Conservation (phyloP, 768 basidiomycete genomes). For the Serendipita sp. region DNA sequence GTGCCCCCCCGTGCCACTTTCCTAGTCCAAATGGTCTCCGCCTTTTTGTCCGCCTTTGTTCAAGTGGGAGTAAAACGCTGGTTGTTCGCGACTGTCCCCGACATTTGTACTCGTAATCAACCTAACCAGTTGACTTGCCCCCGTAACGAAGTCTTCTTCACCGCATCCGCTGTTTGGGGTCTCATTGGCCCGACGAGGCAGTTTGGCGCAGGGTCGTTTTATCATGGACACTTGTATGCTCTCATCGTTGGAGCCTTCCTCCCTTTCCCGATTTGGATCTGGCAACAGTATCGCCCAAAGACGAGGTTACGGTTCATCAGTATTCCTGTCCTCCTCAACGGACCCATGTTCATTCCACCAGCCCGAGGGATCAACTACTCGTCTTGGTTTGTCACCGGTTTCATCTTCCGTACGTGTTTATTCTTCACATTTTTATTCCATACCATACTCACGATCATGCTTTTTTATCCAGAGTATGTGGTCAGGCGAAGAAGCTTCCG, state of each 20-base stretch:
- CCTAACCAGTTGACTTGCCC: slow-evolving; percentile 25
- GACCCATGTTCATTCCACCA: slow-evolving; percentile 26
- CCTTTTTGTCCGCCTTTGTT: slow-evolving; percentile 20
- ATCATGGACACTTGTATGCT: slow-evolving; percentile 25
- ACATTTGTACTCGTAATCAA: slow-evolving; percentile 23
- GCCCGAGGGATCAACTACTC: slow-evolving; percentile 28
- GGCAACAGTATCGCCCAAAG: slow-evolving; percentile 20
- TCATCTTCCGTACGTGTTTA: slow-evolving; percentile 26
- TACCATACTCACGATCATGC: not conserved
- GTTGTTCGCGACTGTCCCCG: slow-evolving; percentile 21
- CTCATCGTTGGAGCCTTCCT: slow-evolving; percentile 23
- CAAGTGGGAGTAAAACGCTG: slow-evolving; percentile 25
- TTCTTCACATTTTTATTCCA: not conserved
- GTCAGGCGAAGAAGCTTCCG: slow-evolving; percentile 25
- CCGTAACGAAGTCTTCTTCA: slow-evolving; percentile 21
- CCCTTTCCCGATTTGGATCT: slow-evolving; percentile 26
- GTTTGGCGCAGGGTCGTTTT: slow-evolving; percentile 23
- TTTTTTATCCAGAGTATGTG: slow-evolving; percentile 21
- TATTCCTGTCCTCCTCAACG: slow-evolving; percentile 27
- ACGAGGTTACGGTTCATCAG: slow-evolving; percentile 23
- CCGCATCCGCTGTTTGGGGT: slow-evolving; percentile 29
- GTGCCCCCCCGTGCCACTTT: slow-evolving; percentile 29
- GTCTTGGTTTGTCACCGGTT: slow-evolving; percentile 25
- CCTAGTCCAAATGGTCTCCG: slow-evolving; percentile 21
- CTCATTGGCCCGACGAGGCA: slow-evolving; percentile 28